These are phyloP conservation scores for Ramularia collo-cygni DNA, from an alignment of 2,329 filamentous ascomycete genomes.

Conservation along the genomic window DNA sequence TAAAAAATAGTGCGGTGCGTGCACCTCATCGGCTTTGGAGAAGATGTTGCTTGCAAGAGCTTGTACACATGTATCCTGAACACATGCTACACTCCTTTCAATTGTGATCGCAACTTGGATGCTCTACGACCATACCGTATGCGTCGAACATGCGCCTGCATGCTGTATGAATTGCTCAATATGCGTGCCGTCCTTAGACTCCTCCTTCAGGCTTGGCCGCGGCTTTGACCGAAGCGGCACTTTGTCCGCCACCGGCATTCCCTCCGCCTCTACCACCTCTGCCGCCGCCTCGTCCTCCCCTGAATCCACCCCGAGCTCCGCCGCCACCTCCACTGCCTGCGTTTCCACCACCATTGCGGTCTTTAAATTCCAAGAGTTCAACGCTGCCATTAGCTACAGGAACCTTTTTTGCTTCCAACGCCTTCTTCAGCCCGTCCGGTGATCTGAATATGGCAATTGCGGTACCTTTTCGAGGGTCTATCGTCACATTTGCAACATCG, in stretches of 20 bases:
- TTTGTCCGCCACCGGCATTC: constrained; percentile 2
- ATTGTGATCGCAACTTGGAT: too few relatives aligned
- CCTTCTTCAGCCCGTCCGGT: constrained; percentile 64
- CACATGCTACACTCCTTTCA: too few relatives aligned
- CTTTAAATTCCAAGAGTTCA: constrained; percentile 77
- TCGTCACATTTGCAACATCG: constrained; percentile 70
- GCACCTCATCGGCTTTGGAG: too few relatives aligned
- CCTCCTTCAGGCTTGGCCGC: not conserved
- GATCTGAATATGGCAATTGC: constrained; percentile 86
- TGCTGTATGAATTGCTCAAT: too few relatives aligned
- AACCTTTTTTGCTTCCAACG: constrained; percentile 74
- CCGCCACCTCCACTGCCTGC: constrained; percentile 12
- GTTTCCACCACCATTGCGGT: constrained; percentile 29
- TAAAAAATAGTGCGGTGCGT: too few relatives aligned
- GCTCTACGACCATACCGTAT: too few relatives aligned
- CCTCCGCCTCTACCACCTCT: constrained; percentile 14
- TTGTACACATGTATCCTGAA: too few relatives aligned
- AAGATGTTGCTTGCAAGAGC: too few relatives aligned
- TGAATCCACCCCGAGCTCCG: constrained; percentile 8
- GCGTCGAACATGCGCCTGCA: too few relatives aligned
- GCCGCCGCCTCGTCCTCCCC: constrained; percentile 10
- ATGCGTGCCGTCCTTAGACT: too few relatives aligned
- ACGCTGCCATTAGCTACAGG: constrained; percentile 78
- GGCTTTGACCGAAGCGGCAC: constrained; percentile 1
- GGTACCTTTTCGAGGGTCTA: constrained; percentile 91